A percentile compares a stretch with the other conserved stretches of the same genome.
phyloP scores from a whole-genome alignment of 2,329 filamentous ascomycete species.

The Colletotrichum spinosum region DNA sequence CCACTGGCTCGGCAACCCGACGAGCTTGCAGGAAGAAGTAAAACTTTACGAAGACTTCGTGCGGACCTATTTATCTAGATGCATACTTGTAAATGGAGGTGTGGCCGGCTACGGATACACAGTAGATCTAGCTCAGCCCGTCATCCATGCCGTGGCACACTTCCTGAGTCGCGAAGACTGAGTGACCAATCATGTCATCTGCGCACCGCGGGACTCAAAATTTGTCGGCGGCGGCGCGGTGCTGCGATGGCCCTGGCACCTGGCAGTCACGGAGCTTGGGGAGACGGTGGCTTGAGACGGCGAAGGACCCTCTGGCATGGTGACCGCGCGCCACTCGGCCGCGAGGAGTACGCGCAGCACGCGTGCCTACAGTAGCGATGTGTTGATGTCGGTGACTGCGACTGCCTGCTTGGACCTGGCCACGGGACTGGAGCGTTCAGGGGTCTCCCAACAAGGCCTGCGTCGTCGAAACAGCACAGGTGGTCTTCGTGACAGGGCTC shows the following conservation, averaged over 20 bases:
- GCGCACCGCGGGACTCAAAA: slow-evolving; percentile 26
- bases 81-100: slow-evolving; percentile 22
- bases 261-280: slow-evolving; percentile 9
- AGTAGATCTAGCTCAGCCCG: not conserved
- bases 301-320: slow-evolving; percentile 13
- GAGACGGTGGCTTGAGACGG: slow-evolving; percentile 10
- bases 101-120: slow-evolving; percentile 34
- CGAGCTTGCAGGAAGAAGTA: too few relatives aligned
- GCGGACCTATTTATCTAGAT: not conserved
- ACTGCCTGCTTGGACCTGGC: slow-evolving; percentile 18
- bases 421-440: slow-evolving; percentile 26
- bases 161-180: slow-evolving; percentile 27
- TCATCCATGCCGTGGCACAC: slow-evolving; percentile 29
- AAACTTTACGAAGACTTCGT: not conserved
- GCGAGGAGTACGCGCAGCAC: too few relatives aligned
- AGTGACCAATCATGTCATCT: slow-evolving; percentile 29
- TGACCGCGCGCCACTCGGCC: not conserved
- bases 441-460: slow-evolving; percentile 33
- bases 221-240: slow-evolving; percentile 14
- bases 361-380: too few relatives aligned
- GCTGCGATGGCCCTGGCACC: slow-evolving; percentile 10
- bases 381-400: slow-evolving; percentile 15
- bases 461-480: slow-evolving; percentile 24
- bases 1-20: too few relatives aligned
- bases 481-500: slow-evolving; percentile 17